Conservation (phyloP, 2,329 filamentous ascomycete species). For the Verticillium albo-atrum region DNA sequence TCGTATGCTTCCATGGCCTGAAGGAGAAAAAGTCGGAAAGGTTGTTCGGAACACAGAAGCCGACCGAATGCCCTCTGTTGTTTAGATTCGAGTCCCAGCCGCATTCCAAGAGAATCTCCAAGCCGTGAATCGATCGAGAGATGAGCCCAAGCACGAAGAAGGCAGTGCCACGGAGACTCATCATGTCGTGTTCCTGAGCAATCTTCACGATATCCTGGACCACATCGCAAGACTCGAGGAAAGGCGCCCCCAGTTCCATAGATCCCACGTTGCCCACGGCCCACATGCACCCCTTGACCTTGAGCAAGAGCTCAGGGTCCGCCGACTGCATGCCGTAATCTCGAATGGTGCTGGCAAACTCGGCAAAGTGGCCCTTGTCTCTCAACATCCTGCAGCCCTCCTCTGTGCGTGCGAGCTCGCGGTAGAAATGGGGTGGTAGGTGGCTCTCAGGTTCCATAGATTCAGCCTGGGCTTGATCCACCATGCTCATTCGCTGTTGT, state of each 20-base stretch:
- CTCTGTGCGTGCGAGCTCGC: constrained; percentile 85
- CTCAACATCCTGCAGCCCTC: constrained; percentile 88
- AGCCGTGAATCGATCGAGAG: constrained; percentile 83
- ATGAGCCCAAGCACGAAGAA: constrained; percentile 95
- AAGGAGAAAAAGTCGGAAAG: constrained; percentile 76
- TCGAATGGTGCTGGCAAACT: constrained; percentile 84
- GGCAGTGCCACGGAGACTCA: constrained; percentile 90
- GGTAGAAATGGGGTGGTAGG: constrained; percentile 96
- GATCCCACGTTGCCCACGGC: constrained; percentile 96
- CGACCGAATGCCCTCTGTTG: constrained; percentile 74
- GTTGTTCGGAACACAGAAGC: constrained; percentile 79
- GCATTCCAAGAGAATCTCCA: constrained; percentile 83
- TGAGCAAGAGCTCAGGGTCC: constrained; percentile 79
- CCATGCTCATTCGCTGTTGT: constrained; percentile 53
- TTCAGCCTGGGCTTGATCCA: constrained; percentile 52
- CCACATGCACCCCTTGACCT: constrained; percentile 96
- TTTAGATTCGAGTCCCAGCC: constrained; percentile 94
- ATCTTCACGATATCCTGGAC: constrained; percentile 84
- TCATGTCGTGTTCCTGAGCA: constrained; percentile 80
- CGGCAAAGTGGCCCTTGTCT: constrained; percentile 93
- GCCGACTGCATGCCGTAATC: constrained; percentile 83
- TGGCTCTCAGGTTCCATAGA: constrained; percentile 56
- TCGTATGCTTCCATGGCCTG: constrained; percentile 50
- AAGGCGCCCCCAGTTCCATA: constrained; percentile 94
- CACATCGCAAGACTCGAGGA: constrained; percentile 85